phyloP scores from a whole-genome alignment of 163 green algal genomes.

The Trebouxia gelatinosa region DNA sequence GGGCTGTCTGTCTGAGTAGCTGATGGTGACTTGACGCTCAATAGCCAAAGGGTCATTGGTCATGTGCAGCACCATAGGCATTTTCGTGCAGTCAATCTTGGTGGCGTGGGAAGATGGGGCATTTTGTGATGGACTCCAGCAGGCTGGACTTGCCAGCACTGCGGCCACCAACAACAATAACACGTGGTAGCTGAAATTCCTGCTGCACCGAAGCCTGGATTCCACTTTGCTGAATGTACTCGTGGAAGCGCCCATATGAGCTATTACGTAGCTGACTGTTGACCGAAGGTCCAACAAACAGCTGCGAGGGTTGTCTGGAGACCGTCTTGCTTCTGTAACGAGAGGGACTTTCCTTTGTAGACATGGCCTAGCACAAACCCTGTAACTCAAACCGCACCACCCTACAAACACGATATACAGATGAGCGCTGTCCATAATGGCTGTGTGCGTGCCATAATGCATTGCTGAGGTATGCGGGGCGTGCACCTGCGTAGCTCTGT shows the following conservation, averaged over 20 bases:
- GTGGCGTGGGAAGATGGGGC: slow-evolving; percentile 9
- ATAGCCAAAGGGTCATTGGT: not conserved
- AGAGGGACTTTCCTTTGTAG: too few species aligned
- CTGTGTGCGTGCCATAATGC: too few species aligned
- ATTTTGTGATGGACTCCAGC: slow-evolving; percentile 14
- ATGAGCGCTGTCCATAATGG: too few species aligned
- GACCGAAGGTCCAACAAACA: too few species aligned
- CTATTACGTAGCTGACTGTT: too few species aligned
- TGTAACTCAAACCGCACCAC: too few species aligned
- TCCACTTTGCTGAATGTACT: not conserved
- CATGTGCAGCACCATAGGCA: not conserved
- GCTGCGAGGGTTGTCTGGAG: too few species aligned
- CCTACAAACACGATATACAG: too few species aligned
- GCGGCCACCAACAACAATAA: not conserved
- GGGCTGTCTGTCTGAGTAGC: not conserved
- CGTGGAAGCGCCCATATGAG: slow-evolving; percentile 10
- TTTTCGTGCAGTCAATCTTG: slow-evolving; percentile 5
- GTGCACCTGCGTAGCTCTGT: too few species aligned
- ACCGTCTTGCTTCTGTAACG: too few species aligned
- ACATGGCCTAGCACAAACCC: too few species aligned
- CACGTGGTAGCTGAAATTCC: not conserved
- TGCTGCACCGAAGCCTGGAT: not conserved
- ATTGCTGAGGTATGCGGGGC: too few species aligned
- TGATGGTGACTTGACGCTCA: not conserved
- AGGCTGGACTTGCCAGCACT: slow-evolving; percentile 12